These are phyloP conservation scores for Russula olivacea DNA, from an alignment of 768 basidiomycete genomes.

Conservation along the genomic window DNA sequence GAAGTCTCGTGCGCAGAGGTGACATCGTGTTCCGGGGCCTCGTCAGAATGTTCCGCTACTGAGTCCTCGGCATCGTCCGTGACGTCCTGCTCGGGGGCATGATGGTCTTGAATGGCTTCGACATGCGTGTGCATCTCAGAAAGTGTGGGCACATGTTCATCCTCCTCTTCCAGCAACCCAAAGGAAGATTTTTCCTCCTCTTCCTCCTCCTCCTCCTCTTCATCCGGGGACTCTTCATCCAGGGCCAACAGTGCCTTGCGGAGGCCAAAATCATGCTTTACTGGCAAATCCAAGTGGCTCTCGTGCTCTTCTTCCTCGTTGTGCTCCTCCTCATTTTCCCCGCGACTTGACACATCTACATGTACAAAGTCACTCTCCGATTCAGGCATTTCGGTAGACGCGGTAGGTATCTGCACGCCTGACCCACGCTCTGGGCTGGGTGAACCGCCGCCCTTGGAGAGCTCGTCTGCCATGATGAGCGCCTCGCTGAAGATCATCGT, in stretches of 20 bases:
- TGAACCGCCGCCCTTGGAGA: conserved; percentile 29
- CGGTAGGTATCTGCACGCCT: background rate
- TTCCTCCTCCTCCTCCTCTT: background rate
- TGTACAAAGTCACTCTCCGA: conserved; percentile 16
- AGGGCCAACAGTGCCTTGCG: too few relatives aligned
- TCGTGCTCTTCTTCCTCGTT: conserved; percentile 10
- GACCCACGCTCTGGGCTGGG: conserved; percentile 17
- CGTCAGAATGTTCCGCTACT: background rate
- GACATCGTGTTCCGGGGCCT: conserved; percentile 13
- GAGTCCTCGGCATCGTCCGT: conserved; percentile 18
- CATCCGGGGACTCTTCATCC: too few relatives aligned
- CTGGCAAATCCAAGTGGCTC: background rate
- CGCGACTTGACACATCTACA: conserved; percentile 10
- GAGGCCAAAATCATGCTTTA: background rate
- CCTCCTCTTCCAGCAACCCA: conserved; percentile 1
- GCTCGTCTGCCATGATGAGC: conserved; percentile 36
- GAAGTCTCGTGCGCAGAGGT: conserved; percentile 14
- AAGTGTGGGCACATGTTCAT: background rate
- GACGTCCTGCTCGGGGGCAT: conserved; percentile 17
- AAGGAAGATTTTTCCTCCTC: background rate
- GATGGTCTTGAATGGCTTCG: background rate
- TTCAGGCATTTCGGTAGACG: conserved; percentile 4
- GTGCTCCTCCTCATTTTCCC: conserved; percentile 7
- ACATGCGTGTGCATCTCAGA: conserved; percentile 1
- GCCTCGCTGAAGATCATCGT: conserved; percentile 65